Conservation (phyloP, 306 rosid species). For the Cicer chorassanicum region DNA sequence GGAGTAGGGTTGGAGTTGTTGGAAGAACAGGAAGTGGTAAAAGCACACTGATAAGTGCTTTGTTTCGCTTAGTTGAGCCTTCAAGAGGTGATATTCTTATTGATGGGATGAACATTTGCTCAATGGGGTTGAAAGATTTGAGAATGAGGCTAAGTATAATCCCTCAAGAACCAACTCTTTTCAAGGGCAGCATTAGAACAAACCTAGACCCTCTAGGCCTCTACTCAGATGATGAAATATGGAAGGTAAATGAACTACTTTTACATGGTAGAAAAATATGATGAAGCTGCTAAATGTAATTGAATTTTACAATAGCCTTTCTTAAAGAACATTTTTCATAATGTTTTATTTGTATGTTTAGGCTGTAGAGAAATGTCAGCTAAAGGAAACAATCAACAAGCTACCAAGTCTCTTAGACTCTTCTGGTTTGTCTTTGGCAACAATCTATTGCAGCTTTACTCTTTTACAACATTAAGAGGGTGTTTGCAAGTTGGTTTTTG, state of each 20-base stretch:
- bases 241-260: conserved; percentile 60
- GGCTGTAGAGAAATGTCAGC: conserved; percentile 86
- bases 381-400: conserved; percentile 59
- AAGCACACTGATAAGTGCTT: conserved; percentile 78
- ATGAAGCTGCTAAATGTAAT: background rate
- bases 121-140: conserved; percentile 76
- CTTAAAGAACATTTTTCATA: background rate
- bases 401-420: conserved; percentile 72
- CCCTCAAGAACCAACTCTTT: conserved; percentile 90
- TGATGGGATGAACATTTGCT: conserved; percentile 69
- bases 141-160: conserved; percentile 77
- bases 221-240: conserved; percentile 76
- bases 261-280: background rate
- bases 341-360: conserved; percentile 29
- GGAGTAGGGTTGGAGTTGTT: conserved; percentile 77
- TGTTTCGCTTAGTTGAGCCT: conserved; percentile 85
- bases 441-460: background rate
- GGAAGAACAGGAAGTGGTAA: conserved; percentile 93
- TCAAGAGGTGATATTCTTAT: conserved; percentile 59
- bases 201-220: conserved; percentile 84
- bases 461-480: background rate
- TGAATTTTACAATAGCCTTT: background rate
- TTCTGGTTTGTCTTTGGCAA: conserved; percentile 54
- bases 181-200: conserved; percentile 72
- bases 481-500: too few relatives aligned